Conservation (phyloP, 345 rosid species). For the Lepidium sativum region DNA sequence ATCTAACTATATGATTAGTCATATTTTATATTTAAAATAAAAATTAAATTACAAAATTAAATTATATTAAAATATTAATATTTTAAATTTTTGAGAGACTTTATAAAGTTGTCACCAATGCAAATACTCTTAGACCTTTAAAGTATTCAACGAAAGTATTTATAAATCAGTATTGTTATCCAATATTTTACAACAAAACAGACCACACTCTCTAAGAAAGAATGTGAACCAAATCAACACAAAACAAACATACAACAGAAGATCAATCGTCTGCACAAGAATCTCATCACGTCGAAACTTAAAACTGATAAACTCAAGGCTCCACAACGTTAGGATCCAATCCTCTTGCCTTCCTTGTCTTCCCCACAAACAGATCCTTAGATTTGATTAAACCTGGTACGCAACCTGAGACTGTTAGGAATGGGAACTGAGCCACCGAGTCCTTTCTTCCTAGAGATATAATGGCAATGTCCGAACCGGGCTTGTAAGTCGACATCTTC, state of each 20-base stretch:
- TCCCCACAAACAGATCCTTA: constrained; percentile 64
- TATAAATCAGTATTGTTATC: too few species aligned
- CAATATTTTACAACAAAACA: constrained; percentile 7
- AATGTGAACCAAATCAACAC: background rate
- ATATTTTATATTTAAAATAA: too few species aligned
- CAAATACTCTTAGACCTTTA: background rate
- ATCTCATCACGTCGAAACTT: background rate
- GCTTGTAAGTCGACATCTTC: constrained; percentile 46
- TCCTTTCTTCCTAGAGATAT: constrained; percentile 73
- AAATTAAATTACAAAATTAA: too few species aligned
- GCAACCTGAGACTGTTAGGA: constrained; percentile 43
- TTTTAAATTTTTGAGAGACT: too few species aligned
- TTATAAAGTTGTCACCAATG: too few species aligned
- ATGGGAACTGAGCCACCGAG: constrained; percentile 68
- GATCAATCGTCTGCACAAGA: constrained; percentile 9
- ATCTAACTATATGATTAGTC: too few species aligned
- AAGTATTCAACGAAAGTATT: background rate
- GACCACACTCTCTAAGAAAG: background rate
- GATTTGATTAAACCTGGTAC: constrained; percentile 76
- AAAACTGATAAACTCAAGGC: constrained; percentile 3
- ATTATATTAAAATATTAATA: too few species aligned
- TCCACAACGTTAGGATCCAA: constrained; percentile 26
- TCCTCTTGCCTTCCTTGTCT: constrained; percentile 56
- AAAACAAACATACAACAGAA: constrained; percentile 6
- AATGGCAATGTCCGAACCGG: constrained; percentile 40